A percentile compares a stretch with the other conserved stretches of the same genome.
phyloP scores from a whole-genome alignment of 371 early-diverging fungal species.

The Syncephalastrum racemosum region DNA sequence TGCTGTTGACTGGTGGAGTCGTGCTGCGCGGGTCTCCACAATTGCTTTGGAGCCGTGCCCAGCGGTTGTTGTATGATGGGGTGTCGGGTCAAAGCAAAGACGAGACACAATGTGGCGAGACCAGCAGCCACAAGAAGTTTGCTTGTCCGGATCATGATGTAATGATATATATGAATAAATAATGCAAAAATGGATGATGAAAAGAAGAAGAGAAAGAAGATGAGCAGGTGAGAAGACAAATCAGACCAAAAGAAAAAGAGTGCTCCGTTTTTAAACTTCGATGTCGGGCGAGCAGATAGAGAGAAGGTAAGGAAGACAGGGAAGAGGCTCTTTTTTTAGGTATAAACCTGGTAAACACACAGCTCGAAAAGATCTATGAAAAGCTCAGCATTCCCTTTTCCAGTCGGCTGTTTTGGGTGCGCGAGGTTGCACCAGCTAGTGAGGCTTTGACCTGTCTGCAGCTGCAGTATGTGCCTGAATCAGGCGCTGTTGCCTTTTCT shows the following conservation, averaged over 20 bases:
- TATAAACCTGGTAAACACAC: not conserved
- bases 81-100: not conserved
- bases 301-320: not conserved
- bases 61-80: not conserved
- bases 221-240: slow-evolving; percentile 2
- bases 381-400: no score
- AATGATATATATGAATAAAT: not conserved
- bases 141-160: slow-evolving; percentile 8
- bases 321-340: slow-evolving; percentile 13
- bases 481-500: no score
- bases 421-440: no score
- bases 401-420: no score
- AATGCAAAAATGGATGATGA: not conserved
- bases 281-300: no score
- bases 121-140: slow-evolving; percentile 8
- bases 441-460: no score
- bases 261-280: no score
- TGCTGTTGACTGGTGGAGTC: not conserved
- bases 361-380: no score
- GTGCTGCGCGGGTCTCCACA: not conserved
- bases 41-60: not conserved
- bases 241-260: slow-evolving; percentile 2
- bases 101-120: slow-evolving; percentile 1
- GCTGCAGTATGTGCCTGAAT: no score
- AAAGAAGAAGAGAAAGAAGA: not conserved